phyloP scores from a whole-genome alignment of 2,329 filamentous ascomycete species.

The Penicillium oxalicum region DNA sequence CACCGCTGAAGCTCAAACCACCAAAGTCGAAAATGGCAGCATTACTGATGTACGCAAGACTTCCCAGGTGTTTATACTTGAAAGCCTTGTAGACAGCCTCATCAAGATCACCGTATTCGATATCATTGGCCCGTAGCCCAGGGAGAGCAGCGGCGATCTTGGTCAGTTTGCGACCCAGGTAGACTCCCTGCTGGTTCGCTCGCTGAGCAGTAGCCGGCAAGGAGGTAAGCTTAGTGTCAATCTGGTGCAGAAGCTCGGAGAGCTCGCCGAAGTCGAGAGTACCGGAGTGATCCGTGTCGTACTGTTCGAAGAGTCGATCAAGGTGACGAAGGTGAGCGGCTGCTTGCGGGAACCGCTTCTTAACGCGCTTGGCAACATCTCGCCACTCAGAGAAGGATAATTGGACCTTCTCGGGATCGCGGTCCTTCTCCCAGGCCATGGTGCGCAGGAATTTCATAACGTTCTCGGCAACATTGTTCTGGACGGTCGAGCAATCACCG shows the following conservation, averaged over 20 bases:
- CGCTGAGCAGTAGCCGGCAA: conserved; percentile 93
- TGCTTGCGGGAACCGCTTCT: conserved; percentile 85
- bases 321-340: conserved; percentile 78
- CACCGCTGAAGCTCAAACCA: conserved; percentile 72
- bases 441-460: conserved; percentile 84
- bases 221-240: conserved; percentile 90
- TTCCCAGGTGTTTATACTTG: conserved; percentile 87
- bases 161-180: conserved; percentile 90
- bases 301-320: conserved; percentile 83
- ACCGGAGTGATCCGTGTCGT: conserved; percentile 87
- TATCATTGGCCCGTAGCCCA: conserved; percentile 70
- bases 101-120: conserved; percentile 84
- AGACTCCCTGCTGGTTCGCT: conserved; percentile 90
- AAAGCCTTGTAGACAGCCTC: conserved; percentile 91
- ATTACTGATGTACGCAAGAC: conserved; percentile 90
- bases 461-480: conserved; percentile 93
- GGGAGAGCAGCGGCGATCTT: conserved; percentile 73
- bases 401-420: conserved; percentile 80
- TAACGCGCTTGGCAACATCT: conserved; percentile 73
- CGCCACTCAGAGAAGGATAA: conserved; percentile 87
- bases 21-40: conserved; percentile 89
- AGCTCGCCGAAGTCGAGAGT: conserved; percentile 93
- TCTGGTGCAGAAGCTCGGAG: conserved; percentile 78
- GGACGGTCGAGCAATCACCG: conserved; percentile 91
- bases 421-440: conserved; percentile 84